Evolutionary conservation across 2,329 filamentous ascomycete species (phyloP), one percentile per base, ranked within the genome.

Genomic region (Penicillium sp.): DNA sequence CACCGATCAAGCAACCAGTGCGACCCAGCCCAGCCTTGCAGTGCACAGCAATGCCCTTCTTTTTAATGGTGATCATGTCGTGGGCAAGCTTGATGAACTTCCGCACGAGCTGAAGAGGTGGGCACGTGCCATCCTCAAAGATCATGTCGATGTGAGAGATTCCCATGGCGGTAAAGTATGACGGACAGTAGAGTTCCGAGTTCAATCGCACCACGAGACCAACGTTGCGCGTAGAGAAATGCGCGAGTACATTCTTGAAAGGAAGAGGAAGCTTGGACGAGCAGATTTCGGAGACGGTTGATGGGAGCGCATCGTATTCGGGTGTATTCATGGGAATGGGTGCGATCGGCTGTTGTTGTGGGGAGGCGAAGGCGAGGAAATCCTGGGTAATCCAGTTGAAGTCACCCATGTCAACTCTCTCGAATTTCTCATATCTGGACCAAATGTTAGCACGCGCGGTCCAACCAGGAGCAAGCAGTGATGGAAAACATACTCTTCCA

Each of bases 141-240:
- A 99, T 97, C 94, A 99, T 99, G 76, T 99, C 94, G 33, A 97
- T 80, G 70, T 99, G 94, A 65, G 91, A 87, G 67, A 99, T 97
- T 24, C 93, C 93, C 46, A 99, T 80, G 3, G 92, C 90, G 58
- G 93, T 94, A 72, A 99, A 99, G 78, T 93, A 97, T n/a, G 91
- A 92, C 0, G 94, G 90, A 0, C 90, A 96, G 79, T 99, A 99
- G 7, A 99, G 84, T 61, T 92, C 89, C 0, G 92, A 97, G 78
- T 99, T 99, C 58, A 99, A 80, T 34, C 94, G 88, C 34, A 99
- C 94, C 3, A 99, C 93, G 3, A 99, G 81, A 26, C 94, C 94
- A 65, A 99, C 89, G 66, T 95, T 89, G 59, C 90, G 85, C 54
- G 92, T 86, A 12, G 85, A 82, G 71, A 99, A 99, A 75, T 99